phyloP scores from a whole-genome alignment of 495 filamentous ascomycete species.

The Achaetomiella virescens region DNA sequence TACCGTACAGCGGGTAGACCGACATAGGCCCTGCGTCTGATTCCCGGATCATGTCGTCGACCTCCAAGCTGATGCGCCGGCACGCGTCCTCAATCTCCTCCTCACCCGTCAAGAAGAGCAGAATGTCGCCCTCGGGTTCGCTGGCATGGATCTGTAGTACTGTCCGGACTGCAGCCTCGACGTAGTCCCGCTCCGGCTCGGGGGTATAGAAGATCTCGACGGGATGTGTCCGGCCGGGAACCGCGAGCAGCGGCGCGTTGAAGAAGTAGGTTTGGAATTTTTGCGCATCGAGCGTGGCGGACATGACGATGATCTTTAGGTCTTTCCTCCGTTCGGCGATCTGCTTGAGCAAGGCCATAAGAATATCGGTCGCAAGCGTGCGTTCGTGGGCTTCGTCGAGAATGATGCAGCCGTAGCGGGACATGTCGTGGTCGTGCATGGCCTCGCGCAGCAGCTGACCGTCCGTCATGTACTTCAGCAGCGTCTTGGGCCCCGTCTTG shows the following conservation, averaged over 20 bases:
- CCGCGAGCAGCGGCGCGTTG: slow-evolving; percentile 84
- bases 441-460: slow-evolving; percentile 98
- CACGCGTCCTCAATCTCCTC: slow-evolving; percentile 98
- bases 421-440: slow-evolving; percentile 91
- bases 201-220: slow-evolving; percentile 99
- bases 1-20: slow-evolving; percentile 92
- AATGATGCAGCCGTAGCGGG: slow-evolving; percentile 94
- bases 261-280: slow-evolving; percentile 99
- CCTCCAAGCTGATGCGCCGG: slow-evolving; percentile 83
- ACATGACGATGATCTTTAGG: slow-evolving; percentile 97
- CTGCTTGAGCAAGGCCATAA: slow-evolving; percentile 92
- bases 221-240: slow-evolving; percentile 91
- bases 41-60: slow-evolving; percentile 83
- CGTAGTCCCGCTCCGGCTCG: slow-evolving; percentile 92
- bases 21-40: slow-evolving; percentile 83
- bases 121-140: slow-evolving; percentile 88
- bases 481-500: slow-evolving; percentile 80
- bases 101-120: slow-evolving; percentile 95
- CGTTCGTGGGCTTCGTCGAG: slow-evolving; percentile 97
- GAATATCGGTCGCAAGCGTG: slow-evolving; percentile 88
- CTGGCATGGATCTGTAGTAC: slow-evolving; percentile 93
- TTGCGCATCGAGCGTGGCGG: slow-evolving; percentile 89
- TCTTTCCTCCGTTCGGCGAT: slow-evolving; percentile 72
- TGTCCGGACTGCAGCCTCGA: slow-evolving; percentile 88
- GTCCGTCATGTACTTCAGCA: slow-evolving; percentile 99